These are phyloP conservation scores for Rosa lucieae DNA, from an alignment of 306 rosid species.

Conservation along the genomic window DNA sequence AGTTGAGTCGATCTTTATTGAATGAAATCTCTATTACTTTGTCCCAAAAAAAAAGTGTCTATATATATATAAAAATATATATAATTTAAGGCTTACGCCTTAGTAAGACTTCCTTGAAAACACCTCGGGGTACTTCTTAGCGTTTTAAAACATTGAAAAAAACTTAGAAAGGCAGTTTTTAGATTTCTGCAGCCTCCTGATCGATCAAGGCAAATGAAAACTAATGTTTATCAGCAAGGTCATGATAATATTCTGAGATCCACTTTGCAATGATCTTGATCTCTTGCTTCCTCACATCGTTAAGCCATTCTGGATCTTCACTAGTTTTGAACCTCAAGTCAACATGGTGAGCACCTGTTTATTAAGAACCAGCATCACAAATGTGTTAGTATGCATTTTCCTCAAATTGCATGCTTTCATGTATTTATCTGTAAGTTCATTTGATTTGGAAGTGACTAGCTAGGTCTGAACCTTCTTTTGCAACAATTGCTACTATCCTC, in stretches of 20 bases:
- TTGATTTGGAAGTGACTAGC: not conserved
- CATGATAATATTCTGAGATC: slow-evolving; percentile 61
- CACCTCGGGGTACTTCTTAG: too few species aligned
- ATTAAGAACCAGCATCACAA: not conserved
- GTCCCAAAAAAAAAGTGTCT: too few species aligned
- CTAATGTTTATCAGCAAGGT: slow-evolving; percentile 28
- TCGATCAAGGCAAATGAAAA: not conserved
- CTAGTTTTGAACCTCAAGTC: slow-evolving; percentile 64
- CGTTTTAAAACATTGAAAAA: not conserved
- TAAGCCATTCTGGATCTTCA: slow-evolving; percentile 82
- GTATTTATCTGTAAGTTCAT: not conserved
- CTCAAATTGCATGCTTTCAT: not conserved
- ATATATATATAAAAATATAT: too few species aligned
- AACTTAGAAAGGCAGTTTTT: not conserved
- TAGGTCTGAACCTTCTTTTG: slow-evolving; percentile 52
- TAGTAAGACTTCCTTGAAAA: too few species aligned
- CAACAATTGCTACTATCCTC: slow-evolving; percentile 68
- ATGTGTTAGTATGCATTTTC: not conserved
- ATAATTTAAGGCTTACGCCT: too few species aligned
- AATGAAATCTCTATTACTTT: too few species aligned
- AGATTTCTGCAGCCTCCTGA: not conserved
- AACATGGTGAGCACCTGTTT: slow-evolving; percentile 87
- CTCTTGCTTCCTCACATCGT: slow-evolving; percentile 62
- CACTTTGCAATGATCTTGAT: slow-evolving; percentile 51
- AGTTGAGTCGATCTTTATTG: too few species aligned